Evolutionary conservation across 805 yeast species (phyloP), one percentile per base, ranked within the genome.

Genomic region (Candida piceae): DNA sequence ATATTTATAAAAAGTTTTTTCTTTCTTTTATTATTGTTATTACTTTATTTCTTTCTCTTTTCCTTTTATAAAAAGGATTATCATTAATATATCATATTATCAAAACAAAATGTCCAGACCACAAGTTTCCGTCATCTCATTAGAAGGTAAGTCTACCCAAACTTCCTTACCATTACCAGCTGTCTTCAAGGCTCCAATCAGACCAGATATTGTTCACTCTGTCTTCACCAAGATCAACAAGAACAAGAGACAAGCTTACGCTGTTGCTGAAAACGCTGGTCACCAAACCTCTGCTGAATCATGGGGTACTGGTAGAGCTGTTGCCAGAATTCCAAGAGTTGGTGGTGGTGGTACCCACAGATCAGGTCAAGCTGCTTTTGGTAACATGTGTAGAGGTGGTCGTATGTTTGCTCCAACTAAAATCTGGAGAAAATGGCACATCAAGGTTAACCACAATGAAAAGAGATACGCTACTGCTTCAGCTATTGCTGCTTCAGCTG

Each of bases 261-360:
- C 99, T 69, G 98, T 93, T 62, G 83, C 97, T 62, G 88, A 81
- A 70, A 85, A 88, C 77, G 98, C 98, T 66, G 98, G 98, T 78
- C 95, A 87, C 83, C 97, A 93, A 79, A 89, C 97, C 74, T 90
- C 97, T 52, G 98, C 98, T 70, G 97, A 88, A 78, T 93, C 98
- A 53, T 93, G 98, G 98, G 98, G 98, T 88, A 93, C 98, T 63
- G 98, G 98, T 81, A 89, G 98, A 80, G 98, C 98, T 75, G 96
- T 93, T 67, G 97, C 98, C 77, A 90, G 98, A 82, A 90, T 93
- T 72, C 98, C 98, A 80, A 89, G 98, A 83, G 97, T 93, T 69
- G 96, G 96, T 76, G 98, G 98, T 79, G 89, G 95, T 70, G 98
- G 98, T 85, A 93, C 98, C 71, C 96, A 88, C 94, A 89, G 98